A percentile compares a stretch with the other conserved stretches of the same genome.
Conservation (phyloP, 2,329 filamentous ascomycete genomes). For the Cercospora sojina region DNA sequence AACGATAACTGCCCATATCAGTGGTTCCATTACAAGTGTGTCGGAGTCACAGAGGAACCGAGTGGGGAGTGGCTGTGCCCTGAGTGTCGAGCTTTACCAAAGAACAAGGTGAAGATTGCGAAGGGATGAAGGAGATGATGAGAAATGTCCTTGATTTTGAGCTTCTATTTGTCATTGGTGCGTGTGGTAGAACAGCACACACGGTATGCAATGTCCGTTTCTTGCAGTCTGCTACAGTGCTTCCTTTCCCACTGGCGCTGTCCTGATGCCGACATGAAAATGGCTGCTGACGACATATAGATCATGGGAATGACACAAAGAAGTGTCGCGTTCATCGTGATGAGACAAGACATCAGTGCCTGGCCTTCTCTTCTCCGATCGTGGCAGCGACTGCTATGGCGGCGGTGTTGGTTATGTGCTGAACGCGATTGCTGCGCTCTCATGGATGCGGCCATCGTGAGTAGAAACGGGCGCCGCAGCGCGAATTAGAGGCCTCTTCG, state of each 20-base stretch:
- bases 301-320: background rate
- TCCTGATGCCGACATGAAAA: background rate
- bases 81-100: constrained; percentile 36
- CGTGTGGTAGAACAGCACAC: constrained; percentile 3
- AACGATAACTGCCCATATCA: constrained; percentile 77
- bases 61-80: constrained; percentile 54
- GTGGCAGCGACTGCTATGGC: background rate
- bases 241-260: background rate
- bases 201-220: background rate
- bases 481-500: background rate
- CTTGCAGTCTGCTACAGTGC: background rate
- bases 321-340: background rate
- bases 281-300: background rate
- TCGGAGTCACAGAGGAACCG: constrained; percentile 52
- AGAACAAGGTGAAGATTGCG: constrained; percentile 30
- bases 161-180: background rate
- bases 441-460: background rate
- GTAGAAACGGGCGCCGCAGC: background rate
- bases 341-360: background rate
- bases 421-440: background rate
- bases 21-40: constrained; percentile 79
- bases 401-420: background rate
- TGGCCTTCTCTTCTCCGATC: background rate
- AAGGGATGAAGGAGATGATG: constrained; percentile 13
- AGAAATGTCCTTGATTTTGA: background rate